Base-by-base conservation (phyloP, 441 rosid species). In the Manihot esculenta region DNA sequence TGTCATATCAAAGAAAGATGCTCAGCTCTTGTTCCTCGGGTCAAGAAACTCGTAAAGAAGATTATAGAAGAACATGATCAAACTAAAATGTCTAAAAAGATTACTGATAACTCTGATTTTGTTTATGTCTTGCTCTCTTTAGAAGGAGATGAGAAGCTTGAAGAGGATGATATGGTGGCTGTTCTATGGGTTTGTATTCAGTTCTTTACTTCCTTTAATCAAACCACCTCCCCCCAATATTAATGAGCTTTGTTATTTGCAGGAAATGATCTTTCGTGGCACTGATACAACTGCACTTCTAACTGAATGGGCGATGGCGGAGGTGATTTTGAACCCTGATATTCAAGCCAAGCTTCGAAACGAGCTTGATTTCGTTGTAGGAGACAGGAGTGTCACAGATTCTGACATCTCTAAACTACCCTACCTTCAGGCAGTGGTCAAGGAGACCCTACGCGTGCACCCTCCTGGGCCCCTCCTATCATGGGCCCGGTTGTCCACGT, bases 241-340 rank as follows among this genome's bases (percentile, higher is more conserved):
- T 35, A 7, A 2, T 35, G 41, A 20, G 15, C 66, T 58, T 30
- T 24, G 7, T 13, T 35, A 26, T 47, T 13, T 54, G 57, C 76
- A 84, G 87, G 87, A 84, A 69, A 84, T 84, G 87, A 80, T 84
- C 26, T 81, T 84, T 63, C 77, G 85, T 1, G 87, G 85, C 1
- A 79, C 85, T 11, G 87, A 84, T 58, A 81, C 85, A 12, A 78
- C 77, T 15, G 84, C 84, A 20, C 77, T 84, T 48, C 67, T 84
- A 56, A 79, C 85, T 1, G 84, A 84, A 44, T 84, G 85, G 87
- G 70, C 68, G 20, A 72, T 84, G 81, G 87, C 85, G 4, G 85
- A 84, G 72, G 55, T 84, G 51, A 69, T 78, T 12, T 38, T 84
- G 45, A 77, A 84, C 72, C 83, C 81, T 24, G 24, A 67, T 13